Conservation (phyloP, 805 yeast genomes). For the Lipomyces starkeyi region DNA sequence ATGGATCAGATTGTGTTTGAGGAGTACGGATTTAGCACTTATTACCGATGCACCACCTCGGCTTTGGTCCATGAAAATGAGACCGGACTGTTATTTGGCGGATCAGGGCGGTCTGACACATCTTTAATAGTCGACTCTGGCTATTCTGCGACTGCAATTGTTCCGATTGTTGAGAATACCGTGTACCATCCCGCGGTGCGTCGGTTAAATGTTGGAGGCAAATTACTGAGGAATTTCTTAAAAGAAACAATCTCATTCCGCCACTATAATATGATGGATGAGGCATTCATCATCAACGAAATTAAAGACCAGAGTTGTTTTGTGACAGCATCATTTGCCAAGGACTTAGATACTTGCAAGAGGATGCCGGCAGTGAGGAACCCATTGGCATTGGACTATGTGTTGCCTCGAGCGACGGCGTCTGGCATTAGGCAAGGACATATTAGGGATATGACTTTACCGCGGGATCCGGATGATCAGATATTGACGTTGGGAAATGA, state of each 20-base stretch:
- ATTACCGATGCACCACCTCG: conserved; percentile 65
- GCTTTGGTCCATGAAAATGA: conserved; percentile 32
- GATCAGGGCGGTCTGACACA: conserved; percentile 54
- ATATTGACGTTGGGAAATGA: conserved; percentile 77
- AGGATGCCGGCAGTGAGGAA: conserved; percentile 17
- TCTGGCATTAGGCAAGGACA: conserved; percentile 64
- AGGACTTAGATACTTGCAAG: conserved; percentile 49
- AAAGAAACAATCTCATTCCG: conserved; percentile 86
- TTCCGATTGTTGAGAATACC: conserved; percentile 81
- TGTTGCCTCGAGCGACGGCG: conserved; percentile 69
- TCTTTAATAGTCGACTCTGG: conserved; percentile 87
- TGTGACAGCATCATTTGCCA: conserved; percentile 65
- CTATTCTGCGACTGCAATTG: conserved; percentile 81
- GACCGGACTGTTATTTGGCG: conserved; percentile 1
- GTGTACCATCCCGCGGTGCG: conserved; percentile 70
- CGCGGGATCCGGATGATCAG: conserved; percentile 51
- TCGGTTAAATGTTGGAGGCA: conserved; percentile 86
- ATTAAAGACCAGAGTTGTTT: conserved; percentile 81
- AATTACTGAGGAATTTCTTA: conserved; percentile 77
- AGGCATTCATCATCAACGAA: conserved; percentile 79
- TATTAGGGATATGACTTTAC: conserved; percentile 50
- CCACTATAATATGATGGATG: conserved; percentile 93
- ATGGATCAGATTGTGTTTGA: conserved; percentile 94
- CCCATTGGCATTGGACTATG: conserved; percentile 47
- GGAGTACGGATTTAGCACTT: conserved; percentile 79